Evolutionary conservation across 345 rosid species (phyloP), one percentile per base, ranked within the genome.

Genomic region (Hibiscus trionum): DNA sequence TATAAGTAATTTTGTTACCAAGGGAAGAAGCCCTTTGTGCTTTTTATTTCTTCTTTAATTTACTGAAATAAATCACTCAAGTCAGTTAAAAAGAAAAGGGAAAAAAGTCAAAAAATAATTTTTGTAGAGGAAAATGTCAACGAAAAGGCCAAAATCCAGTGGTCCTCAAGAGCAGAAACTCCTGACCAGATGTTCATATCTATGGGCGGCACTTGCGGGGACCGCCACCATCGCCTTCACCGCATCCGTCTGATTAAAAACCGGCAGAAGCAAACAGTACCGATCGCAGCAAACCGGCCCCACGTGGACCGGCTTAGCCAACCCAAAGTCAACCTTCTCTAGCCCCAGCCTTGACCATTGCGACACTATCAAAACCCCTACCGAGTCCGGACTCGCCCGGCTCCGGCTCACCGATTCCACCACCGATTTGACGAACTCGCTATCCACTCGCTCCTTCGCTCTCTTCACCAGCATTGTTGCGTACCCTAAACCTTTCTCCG

Each of bases 311-410:
- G 97, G 93, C 70, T 73, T 85, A 27, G 90, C 97, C 60, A 91
- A 70, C 27, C 97, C 97, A 2, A 93, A 86, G 88, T 93, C 95
- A 74, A 91, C 83, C 74, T 72, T 82, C 7, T 93, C 96, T 35
- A 93, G 75, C 46, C 97, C 98, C 61, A 93, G 86, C 46, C 87
- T 86, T 72, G 98, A 93, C 98, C 98, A 93, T 57, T 93, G 93
- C 44, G 97, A 88, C 77, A 89, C 4, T 56, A 93, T 84, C 82
- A 93, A 72, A 0, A 88, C 91, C 1, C 93, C 95, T 0, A 86
- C 93, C 12, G 89, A 82, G 90, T 86, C 97, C 0, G 91, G 88
- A 79, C 90, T 31, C 35, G 88, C 85, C 60, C 77, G 75, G 52
- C 71, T 50, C 47, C 42, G 79, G 67, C 91, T 89, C 83, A 90